Percentiles rank a stretch among this genome's conserved stretches.
These are phyloP conservation scores for Phellinidium pouzarii DNA, from an alignment of 1,284 basidiomycete genomes.

Conservation along the genomic window DNA sequence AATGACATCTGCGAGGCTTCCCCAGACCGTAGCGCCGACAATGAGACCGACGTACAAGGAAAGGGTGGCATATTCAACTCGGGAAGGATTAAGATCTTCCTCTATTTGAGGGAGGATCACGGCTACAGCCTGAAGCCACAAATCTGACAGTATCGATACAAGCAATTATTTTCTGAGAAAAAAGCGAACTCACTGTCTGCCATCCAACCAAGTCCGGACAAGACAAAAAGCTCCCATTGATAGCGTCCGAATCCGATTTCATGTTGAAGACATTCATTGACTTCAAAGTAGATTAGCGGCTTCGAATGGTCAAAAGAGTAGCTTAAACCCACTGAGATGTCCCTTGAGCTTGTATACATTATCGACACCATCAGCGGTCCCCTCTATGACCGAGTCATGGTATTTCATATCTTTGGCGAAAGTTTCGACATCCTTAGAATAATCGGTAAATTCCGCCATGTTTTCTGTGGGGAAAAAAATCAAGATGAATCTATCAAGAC, in stretches of 20 bases:
- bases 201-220: slow-evolving; percentile 49
- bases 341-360: slow-evolving; percentile 26
- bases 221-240: slow-evolving; percentile 50
- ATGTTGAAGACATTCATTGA: slow-evolving; percentile 41
- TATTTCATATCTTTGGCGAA: too few relatives aligned
- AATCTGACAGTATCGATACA: slow-evolving; percentile 31
- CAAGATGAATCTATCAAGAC: too few relatives aligned
- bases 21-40: slow-evolving; percentile 52
- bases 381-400: background rate
- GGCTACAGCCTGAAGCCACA: slow-evolving; percentile 51
- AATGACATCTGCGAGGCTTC: slow-evolving; percentile 40
- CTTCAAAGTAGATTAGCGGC: slow-evolving; percentile 23
- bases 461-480: too few relatives aligned
- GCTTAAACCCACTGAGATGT: slow-evolving; percentile 17
- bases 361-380: slow-evolving; percentile 22
- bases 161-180: slow-evolving; percentile 8
- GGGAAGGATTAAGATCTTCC: slow-evolving; percentile 37
- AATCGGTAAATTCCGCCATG: too few relatives aligned
- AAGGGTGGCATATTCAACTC: slow-evolving; percentile 44
- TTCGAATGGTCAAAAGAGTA: slow-evolving; percentile 2
- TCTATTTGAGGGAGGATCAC: slow-evolving; percentile 43
- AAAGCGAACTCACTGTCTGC: slow-evolving; percentile 39
- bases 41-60: slow-evolving; percentile 54
- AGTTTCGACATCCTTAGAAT: too few relatives aligned
- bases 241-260: slow-evolving; percentile 60